Evolutionary conservation across 2,329 filamentous ascomycete genomes (phyloP), one percentile per base, ranked within the genome.

Genomic region (Rhynchosporium agropyri): DNA sequence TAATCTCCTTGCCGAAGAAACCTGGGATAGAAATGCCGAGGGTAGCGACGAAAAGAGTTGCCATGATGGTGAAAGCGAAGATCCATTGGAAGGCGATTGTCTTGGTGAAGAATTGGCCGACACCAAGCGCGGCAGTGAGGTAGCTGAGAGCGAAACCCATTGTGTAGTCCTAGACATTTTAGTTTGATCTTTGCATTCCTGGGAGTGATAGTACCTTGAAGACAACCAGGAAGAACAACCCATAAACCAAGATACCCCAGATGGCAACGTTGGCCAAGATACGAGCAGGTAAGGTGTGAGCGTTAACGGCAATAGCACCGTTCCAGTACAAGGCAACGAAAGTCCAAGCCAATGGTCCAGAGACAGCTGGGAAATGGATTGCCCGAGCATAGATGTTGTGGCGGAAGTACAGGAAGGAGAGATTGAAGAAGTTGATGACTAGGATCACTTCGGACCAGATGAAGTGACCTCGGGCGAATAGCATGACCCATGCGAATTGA

Each of bases 251-350:
- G 67, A 94, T 87, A 31, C 88, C 86, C 92, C 92, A 97, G 72
- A 97, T 90, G 70, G 92, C 92, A 68, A 96, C 80, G 74, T 97
- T 96, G 58, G 90, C 92, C 29, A 95, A 84, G 68, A 96, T 88
- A 54, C 91, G 81, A n/a, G 90, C 88, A 1, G 88, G 81, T 4
- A 92, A 76, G 63, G 79, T 83, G 62, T 87, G 79, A 7, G 86
- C 83, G 73, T 91, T 81, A n/a, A 94, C 84, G 74, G 90, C 90
- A 54, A 93, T 87, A 26, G 92, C 91, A 8, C 92, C 92, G 70
- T 92, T 91, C 91, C 91, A 96, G 80, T 93, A 94, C 59, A 97
- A 82, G 36, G 90, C 89, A 13, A 94, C 87, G 73, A 95, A 90
- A 13, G 89, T 92, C 90, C 91, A 97, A 1, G 89, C 90, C 69